Base-by-base conservation (phyloP, 1,139 yeast species). In the Kodamaea arcana region DNA sequence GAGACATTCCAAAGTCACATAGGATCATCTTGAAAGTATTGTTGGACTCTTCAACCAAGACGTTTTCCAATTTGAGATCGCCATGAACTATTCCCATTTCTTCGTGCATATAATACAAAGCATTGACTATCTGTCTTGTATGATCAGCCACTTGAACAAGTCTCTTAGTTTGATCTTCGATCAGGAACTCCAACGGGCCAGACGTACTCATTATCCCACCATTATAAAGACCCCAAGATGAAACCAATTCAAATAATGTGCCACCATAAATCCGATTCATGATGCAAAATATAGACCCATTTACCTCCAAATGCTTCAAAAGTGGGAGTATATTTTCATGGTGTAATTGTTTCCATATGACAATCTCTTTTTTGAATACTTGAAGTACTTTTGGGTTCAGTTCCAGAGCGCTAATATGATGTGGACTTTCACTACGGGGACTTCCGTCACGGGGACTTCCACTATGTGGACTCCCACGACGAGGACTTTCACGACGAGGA, bases 1-100 rank as follows among this genome's bases (percentile, higher is more conserved):
- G 50, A 35, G 71, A 65, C 94, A 88, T 86, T 4, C 97, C 97
- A 62, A 88, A 88, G 60, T 88, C 97, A 60, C 96, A 86, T 7
- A 88, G 53, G 16, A 77, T 54, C 51, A 80, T 62, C 23, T 57
- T 56, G 41, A 52, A 47, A 13, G 28, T 29, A 10, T 22, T 21
- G 12, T 51, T 45, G 14, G 48, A 42, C 17, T 59, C 56, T 35
- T 78, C 79, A 23, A 86, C 60, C 35, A 90, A 61, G 39, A 94
- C 84, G 52, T 90, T 90, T 50, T 90, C 97, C 33, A 88, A 66
- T 56, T 90, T 90, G 29, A 90, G 63, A 58, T 90, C 97, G 2
- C 97, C 94, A 53, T 90, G 97, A 7, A 83, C 90, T 23, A 86
- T 71, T 4, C 81, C 82, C 40, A 69, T 65, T 10, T 72, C 72